Evolutionary conservation across 768 basidiomycete genomes (phyloP).

Genomic region (Amanita inopinata): DNA sequence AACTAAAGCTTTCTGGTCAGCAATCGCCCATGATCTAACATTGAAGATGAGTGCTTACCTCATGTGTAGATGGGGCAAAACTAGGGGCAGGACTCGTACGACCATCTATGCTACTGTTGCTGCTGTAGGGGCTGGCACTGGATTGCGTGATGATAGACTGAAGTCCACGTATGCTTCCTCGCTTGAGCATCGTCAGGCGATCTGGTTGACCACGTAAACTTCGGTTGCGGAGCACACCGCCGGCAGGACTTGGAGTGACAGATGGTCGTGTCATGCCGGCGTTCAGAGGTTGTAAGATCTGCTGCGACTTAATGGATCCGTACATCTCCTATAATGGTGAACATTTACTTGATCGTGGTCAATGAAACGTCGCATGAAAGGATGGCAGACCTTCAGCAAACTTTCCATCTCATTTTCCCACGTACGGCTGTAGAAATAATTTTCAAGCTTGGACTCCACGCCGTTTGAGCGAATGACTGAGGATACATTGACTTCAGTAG

Average conservation of each 20-base stretch:
- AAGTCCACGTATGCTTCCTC: slow-evolving; percentile 85
- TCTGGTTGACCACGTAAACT: slow-evolving; percentile 66
- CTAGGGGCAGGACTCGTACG: slow-evolving; percentile 93
- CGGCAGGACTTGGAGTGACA: slow-evolving; percentile 46
- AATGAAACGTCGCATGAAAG: not conserved
- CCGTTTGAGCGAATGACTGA: slow-evolving; percentile 15
- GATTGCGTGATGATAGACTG: slow-evolving; percentile 66
- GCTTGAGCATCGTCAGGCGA: slow-evolving; percentile 69
- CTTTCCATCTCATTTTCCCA: slow-evolving; percentile 88
- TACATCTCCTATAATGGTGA: slow-evolving; percentile 73
- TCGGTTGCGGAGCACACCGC: slow-evolving; percentile 49
- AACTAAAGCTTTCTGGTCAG: not conserved
- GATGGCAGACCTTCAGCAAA: slow-evolving; percentile 59
- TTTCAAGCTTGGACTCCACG: slow-evolving; percentile 18
- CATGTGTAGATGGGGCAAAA: slow-evolving; percentile 82
- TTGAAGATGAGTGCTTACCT: slow-evolving; percentile 32
- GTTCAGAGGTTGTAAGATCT: slow-evolving; percentile 76
- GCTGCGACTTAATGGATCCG: slow-evolving; percentile 79
- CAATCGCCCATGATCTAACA: not conserved
- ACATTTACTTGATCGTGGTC: slow-evolving; percentile 2
- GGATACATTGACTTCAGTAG: slow-evolving; percentile 1
- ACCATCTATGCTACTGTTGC: slow-evolving; percentile 76
- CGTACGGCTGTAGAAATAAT: slow-evolving; percentile 43
- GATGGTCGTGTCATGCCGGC: slow-evolving; percentile 37
- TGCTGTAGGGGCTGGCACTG: slow-evolving; percentile 77